Percentiles rank a stretch among this genome's conserved stretches.
phyloP scores from a whole-genome alignment of 371 early-diverging fungal species.

The Parasitella parasitica region DNA sequence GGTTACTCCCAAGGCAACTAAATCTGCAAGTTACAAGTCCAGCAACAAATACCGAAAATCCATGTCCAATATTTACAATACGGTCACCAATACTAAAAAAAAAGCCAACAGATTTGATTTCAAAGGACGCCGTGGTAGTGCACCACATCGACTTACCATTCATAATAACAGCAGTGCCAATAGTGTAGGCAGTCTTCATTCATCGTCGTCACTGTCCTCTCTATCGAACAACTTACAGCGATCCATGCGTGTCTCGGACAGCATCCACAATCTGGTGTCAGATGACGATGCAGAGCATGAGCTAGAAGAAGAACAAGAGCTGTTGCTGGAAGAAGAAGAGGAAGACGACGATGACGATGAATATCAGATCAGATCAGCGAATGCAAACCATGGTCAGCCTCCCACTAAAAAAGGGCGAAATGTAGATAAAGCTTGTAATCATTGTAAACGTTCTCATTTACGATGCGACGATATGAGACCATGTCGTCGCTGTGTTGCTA shows the following conservation, averaged over 20 bases:
- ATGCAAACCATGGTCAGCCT: background rate
- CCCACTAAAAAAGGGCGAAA: slow-evolving; percentile 34
- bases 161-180: background rate
- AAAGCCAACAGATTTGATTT: background rate
- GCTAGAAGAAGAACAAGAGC: background rate
- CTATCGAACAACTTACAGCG: slow-evolving; percentile 19
- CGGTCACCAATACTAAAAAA: background rate
- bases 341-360: slow-evolving; percentile 31
- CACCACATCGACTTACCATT: slow-evolving; percentile 2
- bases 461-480: slow-evolving; percentile 45
- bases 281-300: slow-evolving; percentile 12
- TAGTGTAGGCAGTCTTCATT: slow-evolving; percentile 4
- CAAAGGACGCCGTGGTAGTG: slow-evolving; percentile 7
- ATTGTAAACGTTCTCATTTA: slow-evolving; percentile 47
- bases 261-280: slow-evolving; percentile 7
- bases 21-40: background rate
- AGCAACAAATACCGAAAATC: slow-evolving; percentile 15
- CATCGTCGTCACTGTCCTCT: slow-evolving; percentile 23
- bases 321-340: slow-evolving; percentile 1
- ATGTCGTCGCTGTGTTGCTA: slow-evolving; percentile 41
- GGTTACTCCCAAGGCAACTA: slow-evolving; percentile 1
- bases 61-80: slow-evolving; percentile 9
- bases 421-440: slow-evolving; percentile 48
- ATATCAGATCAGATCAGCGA: slow-evolving; percentile 3
- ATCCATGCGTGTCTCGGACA: slow-evolving; percentile 22